These are phyloP conservation scores for Suillus ampliporus DNA, from an alignment of 768 basidiomycete genomes.

Conservation along the genomic window DNA sequence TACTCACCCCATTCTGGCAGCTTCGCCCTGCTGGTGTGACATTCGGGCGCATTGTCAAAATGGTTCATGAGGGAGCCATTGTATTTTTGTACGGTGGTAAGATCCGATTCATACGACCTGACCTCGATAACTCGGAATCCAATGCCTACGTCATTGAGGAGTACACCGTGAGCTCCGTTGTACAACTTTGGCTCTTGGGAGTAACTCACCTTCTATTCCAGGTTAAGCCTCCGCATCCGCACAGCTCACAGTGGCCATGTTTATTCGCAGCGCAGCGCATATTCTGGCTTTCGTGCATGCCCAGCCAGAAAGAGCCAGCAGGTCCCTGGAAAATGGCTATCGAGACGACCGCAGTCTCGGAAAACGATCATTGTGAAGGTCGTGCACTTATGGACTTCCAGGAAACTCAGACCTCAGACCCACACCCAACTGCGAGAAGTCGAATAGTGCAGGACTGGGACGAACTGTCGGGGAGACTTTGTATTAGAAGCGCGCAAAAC, in stretches of 20 bases:
- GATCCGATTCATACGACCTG: slow-evolving; percentile 31
- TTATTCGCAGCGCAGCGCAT: slow-evolving; percentile 35
- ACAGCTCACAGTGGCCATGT: slow-evolving; percentile 24
- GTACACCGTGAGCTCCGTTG: slow-evolving; percentile 23
- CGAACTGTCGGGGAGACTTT: slow-evolving; percentile 34
- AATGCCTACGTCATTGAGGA: slow-evolving; percentile 21
- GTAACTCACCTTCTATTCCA: slow-evolving; percentile 11
- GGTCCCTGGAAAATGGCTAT: background rate
- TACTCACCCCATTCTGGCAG: slow-evolving; percentile 26
- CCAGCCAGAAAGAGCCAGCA: slow-evolving; percentile 7
- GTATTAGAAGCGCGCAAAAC: slow-evolving; percentile 27
- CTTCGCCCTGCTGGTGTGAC: slow-evolving; percentile 26
- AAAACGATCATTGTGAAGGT: slow-evolving; percentile 21
- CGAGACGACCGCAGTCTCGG: background rate
- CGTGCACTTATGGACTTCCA: slow-evolving; percentile 30
- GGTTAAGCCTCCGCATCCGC: slow-evolving; percentile 24
- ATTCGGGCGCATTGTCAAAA: slow-evolving; percentile 33
- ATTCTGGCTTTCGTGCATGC: slow-evolving; percentile 32
- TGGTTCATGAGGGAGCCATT: slow-evolving; percentile 33
- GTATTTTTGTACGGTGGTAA: slow-evolving; percentile 33
- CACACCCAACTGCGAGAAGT: background rate
- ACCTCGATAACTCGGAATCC: slow-evolving; percentile 23
- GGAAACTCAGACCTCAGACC: slow-evolving; percentile 9
- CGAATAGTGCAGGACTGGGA: slow-evolving; percentile 37
- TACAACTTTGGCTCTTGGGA: background rate